phyloP scores from a whole-genome alignment of 345 rosid genomes.

The Eucalyptus erythrocorys region DNA sequence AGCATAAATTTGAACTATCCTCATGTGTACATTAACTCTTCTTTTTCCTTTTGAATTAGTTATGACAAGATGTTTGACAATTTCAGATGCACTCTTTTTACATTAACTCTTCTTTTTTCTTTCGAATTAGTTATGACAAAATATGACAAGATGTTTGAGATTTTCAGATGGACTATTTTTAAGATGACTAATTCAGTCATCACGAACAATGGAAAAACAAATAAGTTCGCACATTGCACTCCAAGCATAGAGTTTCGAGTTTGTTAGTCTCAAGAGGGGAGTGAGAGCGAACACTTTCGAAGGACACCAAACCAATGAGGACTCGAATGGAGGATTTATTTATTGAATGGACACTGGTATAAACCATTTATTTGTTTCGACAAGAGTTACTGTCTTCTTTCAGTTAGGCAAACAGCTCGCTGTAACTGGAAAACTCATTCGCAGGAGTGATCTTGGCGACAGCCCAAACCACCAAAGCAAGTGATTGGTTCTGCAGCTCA shows the following conservation, averaged over 20 bases:
- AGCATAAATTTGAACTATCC: not conserved
- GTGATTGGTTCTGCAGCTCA: not conserved
- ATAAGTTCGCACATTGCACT: not conserved
- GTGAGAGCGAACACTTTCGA: not conserved
- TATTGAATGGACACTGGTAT: not conserved
- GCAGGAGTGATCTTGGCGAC: not conserved
- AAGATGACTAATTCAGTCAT: not conserved
- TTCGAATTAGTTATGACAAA: not conserved
- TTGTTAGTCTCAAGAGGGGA: not conserved
- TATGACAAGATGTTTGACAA: not conserved
- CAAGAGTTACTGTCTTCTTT: not conserved
- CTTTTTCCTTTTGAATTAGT: not conserved
- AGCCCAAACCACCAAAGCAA: not conserved
- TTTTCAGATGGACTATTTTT: not conserved
- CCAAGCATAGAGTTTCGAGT: not conserved
- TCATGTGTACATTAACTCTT: not conserved
- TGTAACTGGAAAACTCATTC: not conserved
- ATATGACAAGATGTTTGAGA: not conserved
- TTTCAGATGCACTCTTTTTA: not conserved
- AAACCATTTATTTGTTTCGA: not conserved
- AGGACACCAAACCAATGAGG: not conserved
- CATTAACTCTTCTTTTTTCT: too few species aligned
- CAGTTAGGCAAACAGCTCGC: not conserved
- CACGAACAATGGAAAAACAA: not conserved
- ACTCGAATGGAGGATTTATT: not conserved